Evolutionary conservation across 2,329 filamentous ascomycete genomes (phyloP), one percentile per base, ranked within the genome.

Genomic region (Cladosporium sp.): DNA sequence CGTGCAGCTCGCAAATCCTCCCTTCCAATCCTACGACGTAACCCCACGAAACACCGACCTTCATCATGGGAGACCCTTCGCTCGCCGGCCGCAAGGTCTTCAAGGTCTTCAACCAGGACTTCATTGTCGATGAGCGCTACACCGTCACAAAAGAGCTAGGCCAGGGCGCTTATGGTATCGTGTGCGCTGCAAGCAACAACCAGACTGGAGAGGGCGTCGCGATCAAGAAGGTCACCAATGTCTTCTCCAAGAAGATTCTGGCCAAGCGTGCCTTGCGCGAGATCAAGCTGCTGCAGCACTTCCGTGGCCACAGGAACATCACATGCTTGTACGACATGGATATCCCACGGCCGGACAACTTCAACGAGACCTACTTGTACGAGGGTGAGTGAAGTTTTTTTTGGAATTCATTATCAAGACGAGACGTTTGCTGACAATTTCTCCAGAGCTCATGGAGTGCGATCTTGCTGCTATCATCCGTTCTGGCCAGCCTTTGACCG

Each of bases 191-290:
- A 65, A 91, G 92, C 71, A 97, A 98, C 84, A 89, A 88, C 77
- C 88, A 93, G 79, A 96, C 91, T 35, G 90, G 88, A 75, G 95
- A 99, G 78, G 93, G 94, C 49, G 93, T 99, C 69, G 95, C 95
- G 74, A 95, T 99, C 85, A 99, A 99, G 83, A 99, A 99, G 82
- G 92, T 99, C 78, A 99, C 95, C 83, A 99, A 99, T 91, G 94
- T 99, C 74, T 99, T 99, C 82, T 97, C 93, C 86, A 99, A 99
- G 84, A 98, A 98, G 88, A 99, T 99, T 73, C 86, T 99, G 72
- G 95, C 95, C 74, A 99, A 99, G 88, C 91, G 95, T 76, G 95
- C 95, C 59, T 81, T 99, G 84, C 89, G 95, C 80, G 95, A 99
- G 83, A 98, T 99, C 82, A 99, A 98, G 87, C 87, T 99, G 72